Conservation (phyloP, 805 yeast species). For the Lipomyces spencermartinsiae region DNA sequence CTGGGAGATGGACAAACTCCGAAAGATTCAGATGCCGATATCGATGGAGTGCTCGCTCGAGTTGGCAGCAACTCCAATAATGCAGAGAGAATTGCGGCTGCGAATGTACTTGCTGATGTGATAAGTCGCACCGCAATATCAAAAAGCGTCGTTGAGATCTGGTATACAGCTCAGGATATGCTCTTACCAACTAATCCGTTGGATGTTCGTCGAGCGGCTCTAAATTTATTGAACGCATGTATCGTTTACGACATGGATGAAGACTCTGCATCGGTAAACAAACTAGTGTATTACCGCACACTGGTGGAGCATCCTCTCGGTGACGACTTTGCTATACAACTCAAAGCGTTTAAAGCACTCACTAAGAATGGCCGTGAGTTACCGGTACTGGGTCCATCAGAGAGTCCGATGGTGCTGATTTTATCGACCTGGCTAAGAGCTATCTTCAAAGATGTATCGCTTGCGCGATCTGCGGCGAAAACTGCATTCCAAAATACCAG, state of each 20-base stretch:
- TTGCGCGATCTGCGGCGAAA: slow-evolving; percentile 7
- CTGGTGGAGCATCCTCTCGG: slow-evolving; percentile 58
- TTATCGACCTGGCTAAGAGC: slow-evolving; percentile 49
- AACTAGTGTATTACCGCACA: slow-evolving; percentile 65
- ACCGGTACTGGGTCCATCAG: slow-evolving; percentile 57
- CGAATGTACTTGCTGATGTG: slow-evolving; percentile 56
- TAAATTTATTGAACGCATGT: slow-evolving; percentile 62
- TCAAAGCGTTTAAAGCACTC: slow-evolving; percentile 54
- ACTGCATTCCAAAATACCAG: background rate
- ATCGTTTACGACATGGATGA: slow-evolving; percentile 52
- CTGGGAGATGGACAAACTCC: slow-evolving; percentile 41
- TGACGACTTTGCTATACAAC: slow-evolving; percentile 58
- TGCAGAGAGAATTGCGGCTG: slow-evolving; percentile 53
- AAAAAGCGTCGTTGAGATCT: slow-evolving; percentile 66
- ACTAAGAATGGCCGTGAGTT: slow-evolving; percentile 62
- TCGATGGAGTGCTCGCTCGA: slow-evolving; percentile 17
- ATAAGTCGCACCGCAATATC: slow-evolving; percentile 60
- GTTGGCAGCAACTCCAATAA: slow-evolving; percentile 33
- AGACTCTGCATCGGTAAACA: slow-evolving; percentile 56
- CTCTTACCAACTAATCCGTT: slow-evolving; percentile 50
- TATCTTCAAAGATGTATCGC: slow-evolving; percentile 43
- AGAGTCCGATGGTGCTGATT: slow-evolving; percentile 51
- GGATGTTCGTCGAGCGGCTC: slow-evolving; percentile 55
- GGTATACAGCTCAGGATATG: slow-evolving; percentile 70
- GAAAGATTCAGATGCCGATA: slow-evolving; percentile 15